Percentiles rank a stretch among this genome's conserved stretches.
Evolutionary conservation across 495 filamentous ascomycete species (phyloP).

Genomic region (Hypoxylon perforatum): DNA sequence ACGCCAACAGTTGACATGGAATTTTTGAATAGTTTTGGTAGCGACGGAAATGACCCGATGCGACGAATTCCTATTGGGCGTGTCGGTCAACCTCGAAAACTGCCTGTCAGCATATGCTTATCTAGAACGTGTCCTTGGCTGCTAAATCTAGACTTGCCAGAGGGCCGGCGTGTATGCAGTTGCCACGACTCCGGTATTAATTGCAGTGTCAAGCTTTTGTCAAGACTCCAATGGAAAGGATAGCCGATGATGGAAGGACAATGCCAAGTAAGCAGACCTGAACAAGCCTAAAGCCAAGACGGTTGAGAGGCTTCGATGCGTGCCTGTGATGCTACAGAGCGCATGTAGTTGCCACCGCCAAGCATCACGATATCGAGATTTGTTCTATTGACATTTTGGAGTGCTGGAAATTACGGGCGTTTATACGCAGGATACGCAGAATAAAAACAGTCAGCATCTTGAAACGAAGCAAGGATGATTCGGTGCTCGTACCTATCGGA

Average conservation of each 20-base stretch:
- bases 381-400: not conserved
- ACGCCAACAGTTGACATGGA: constrained; percentile 16
- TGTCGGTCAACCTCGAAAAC: constrained; percentile 8
- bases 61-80: constrained; percentile 25
- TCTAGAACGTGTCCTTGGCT: constrained; percentile 31
- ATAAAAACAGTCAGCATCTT: constrained; percentile 18
- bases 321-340: constrained; percentile 18
- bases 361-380: constrained; percentile 33
- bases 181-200: constrained; percentile 44
- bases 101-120: constrained; percentile 20
- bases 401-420: constrained; percentile 4
- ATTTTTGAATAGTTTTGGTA: constrained; percentile 11
- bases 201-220: constrained; percentile 39
- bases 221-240: constrained; percentile 34
- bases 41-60: constrained; percentile 18
- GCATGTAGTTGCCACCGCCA: constrained; percentile 35
- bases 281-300: constrained; percentile 31
- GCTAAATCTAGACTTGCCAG: constrained; percentile 31
- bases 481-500: constrained; percentile 35
- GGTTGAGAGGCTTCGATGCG: constrained; percentile 20
- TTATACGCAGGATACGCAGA: constrained; percentile 19
- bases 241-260: constrained; percentile 21
- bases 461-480: constrained; percentile 26
- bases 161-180: constrained; percentile 35
- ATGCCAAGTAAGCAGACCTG: constrained; percentile 39